Conservation (phyloP, 78 protist genomes). For the Dictyostelium purpureum region DNA sequence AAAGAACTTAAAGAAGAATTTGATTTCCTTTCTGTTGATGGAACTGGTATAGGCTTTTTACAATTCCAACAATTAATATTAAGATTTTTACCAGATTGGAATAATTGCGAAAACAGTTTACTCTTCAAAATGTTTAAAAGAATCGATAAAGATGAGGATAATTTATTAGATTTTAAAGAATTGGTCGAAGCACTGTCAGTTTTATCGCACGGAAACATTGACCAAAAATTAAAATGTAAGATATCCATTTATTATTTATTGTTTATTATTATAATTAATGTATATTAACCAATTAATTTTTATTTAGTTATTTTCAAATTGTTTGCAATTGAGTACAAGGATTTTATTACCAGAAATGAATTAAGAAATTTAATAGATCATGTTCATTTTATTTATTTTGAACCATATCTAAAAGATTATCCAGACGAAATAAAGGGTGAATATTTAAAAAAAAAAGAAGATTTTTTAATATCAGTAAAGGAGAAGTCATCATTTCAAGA, state of each 20-base stretch:
- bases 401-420: slow-evolving; percentile 13
- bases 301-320: slow-evolving; percentile 47
- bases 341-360: not conserved
- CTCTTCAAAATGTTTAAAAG: slow-evolving; percentile 27
- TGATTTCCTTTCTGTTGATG: slow-evolving; percentile 55
- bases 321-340: slow-evolving; percentile 23
- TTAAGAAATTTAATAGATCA: not conserved
- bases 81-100: slow-evolving; percentile 67
- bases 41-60: slow-evolving; percentile 58
- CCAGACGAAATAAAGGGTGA: not conserved
- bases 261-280: not conserved
- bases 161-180: slow-evolving; percentile 69
- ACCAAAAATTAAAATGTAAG: slow-evolving; percentile 59
- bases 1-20: slow-evolving; percentile 57
- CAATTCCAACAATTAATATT: slow-evolving; percentile 66
- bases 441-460: slow-evolving; percentile 2
- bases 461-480: not conserved
- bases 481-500: slow-evolving; percentile 28
- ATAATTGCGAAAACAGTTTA: not conserved
- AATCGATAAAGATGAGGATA: slow-evolving; percentile 69
- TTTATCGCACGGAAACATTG: slow-evolving; percentile 60
- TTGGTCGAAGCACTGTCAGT: slow-evolving; percentile 38
- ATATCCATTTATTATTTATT: not conserved
- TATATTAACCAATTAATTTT: not conserved
- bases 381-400: slow-evolving; percentile 7